phyloP scores from a whole-genome alignment of 176 grass and related monocot species.

The Eragrostis curvula region DNA sequence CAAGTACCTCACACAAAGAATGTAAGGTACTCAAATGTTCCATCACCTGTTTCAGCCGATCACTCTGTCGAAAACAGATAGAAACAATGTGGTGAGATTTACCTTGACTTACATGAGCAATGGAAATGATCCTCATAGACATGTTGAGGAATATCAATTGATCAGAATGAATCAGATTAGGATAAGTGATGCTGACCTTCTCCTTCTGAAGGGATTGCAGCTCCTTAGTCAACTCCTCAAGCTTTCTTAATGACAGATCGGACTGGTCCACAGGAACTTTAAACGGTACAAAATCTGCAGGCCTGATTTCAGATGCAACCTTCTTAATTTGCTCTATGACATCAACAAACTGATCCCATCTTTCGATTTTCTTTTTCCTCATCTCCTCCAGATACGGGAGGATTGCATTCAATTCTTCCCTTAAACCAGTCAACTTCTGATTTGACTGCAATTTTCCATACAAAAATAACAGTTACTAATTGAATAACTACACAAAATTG shows the following conservation, averaged over 20 bases:
- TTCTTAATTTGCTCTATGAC: constrained; percentile 82
- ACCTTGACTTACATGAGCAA: not conserved
- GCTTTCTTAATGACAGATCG: constrained; percentile 77
- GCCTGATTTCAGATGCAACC: constrained; percentile 68
- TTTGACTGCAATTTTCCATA: constrained; percentile 52
- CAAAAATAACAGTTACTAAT: constrained; percentile 21
- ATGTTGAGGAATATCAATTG: not conserved
- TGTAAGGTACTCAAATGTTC: constrained; percentile 67
- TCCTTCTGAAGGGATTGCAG: constrained; percentile 84
- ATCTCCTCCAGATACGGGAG: constrained; percentile 79
- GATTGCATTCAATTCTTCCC: constrained; percentile 68
- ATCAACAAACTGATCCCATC: constrained; percentile 80
- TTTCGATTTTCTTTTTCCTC: constrained; percentile 69
- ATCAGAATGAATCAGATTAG: constrained; percentile 26
- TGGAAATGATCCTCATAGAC: not conserved
- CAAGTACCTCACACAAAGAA: constrained; percentile 78
- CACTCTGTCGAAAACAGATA: constrained; percentile 59
- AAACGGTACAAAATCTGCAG: constrained; percentile 58
- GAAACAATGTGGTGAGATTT: constrained; percentile 27
- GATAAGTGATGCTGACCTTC: constrained; percentile 62
- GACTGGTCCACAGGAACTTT: constrained; percentile 72
- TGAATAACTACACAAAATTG: not conserved
- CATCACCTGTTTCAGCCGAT: constrained; percentile 78
- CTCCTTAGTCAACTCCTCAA: constrained; percentile 77
- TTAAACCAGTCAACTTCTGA: constrained; percentile 66